Evolutionary conservation across 78 protist genomes (phyloP).

Genomic region (Isochrysis galbana): DNA sequence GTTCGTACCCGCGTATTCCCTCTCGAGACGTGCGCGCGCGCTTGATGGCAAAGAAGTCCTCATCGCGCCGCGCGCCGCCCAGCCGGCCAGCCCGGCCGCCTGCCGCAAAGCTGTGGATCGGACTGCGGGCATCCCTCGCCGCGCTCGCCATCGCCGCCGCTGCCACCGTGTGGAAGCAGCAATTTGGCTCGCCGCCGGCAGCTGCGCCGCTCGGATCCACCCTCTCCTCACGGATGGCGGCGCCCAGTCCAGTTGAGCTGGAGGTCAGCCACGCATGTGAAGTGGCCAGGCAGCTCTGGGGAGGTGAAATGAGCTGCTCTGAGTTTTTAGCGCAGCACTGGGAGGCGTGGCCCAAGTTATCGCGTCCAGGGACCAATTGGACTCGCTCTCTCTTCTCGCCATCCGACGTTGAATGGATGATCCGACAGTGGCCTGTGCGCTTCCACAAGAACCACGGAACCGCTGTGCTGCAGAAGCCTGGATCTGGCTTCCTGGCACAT

Average conservation of each 20-base stretch:
- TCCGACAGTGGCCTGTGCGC: background rate
- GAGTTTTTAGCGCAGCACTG: background rate
- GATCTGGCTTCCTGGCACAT: background rate
- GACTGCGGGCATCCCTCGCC: no score
- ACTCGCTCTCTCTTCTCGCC: background rate
- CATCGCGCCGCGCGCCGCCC: no score
- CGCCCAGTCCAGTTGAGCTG: background rate
- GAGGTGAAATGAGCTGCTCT: background rate
- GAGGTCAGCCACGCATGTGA: background rate
- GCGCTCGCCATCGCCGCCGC: no score
- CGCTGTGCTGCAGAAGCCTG: background rate
- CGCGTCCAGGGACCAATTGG: background rate
- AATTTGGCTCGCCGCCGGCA: no score
- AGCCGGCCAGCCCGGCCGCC: no score
- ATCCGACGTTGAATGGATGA: background rate
- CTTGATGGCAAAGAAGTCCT: no score
- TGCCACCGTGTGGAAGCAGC: no score
- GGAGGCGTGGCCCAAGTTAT: background rate
- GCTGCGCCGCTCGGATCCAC: no score
- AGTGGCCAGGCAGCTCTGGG: background rate
- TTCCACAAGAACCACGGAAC: background rate
- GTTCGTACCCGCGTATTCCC: no score
- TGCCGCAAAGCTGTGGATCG: no score
- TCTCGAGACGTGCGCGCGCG: no score
- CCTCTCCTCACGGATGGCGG: no score